These are phyloP conservation scores for Bryoerythrophyllum caledonicum DNA, from an alignment of 225 moss, liverwort and hornwort genomes.

Conservation along the genomic window DNA sequence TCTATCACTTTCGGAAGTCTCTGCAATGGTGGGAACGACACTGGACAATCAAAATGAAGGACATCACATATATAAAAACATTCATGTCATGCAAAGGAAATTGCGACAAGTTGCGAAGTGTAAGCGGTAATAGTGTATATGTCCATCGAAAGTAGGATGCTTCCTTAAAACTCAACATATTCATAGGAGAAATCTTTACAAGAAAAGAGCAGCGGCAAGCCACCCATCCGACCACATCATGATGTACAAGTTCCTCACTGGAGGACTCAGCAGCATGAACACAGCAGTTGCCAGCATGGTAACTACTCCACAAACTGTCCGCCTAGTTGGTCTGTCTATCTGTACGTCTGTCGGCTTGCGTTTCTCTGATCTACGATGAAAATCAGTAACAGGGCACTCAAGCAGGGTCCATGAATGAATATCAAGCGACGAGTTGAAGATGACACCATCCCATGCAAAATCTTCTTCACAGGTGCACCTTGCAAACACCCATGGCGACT, in stretches of 20 bases:
- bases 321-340: conserved; percentile 16
- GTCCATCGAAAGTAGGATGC: conserved; percentile 19
- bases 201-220: conserved; percentile 34
- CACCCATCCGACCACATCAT: conserved; percentile 36
- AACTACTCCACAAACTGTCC: conserved; percentile 39
- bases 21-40: too few relatives aligned
- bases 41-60: too few relatives aligned
- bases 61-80: too few relatives aligned
- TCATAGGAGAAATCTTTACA: conserved; percentile 32
- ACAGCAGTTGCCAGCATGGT: conserved; percentile 34
- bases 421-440: conserved; percentile 36
- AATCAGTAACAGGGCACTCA: conserved; percentile 32
- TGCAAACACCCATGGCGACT: conserved; percentile 17
- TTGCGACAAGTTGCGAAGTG: too few relatives aligned
- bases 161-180: conserved; percentile 29
- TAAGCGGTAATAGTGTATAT: too few relatives aligned
- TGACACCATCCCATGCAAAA: conserved; percentile 32
- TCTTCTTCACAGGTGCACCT: conserved; percentile 35
- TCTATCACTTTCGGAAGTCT: too few relatives aligned
- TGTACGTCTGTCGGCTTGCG: neutral
- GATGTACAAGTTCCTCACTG: conserved; percentile 56
- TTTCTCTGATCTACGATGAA: conserved; percentile 23
- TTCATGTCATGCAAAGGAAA: too few relatives aligned
- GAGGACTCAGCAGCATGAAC: conserved; percentile 55
- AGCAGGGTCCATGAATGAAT: conserved; percentile 42